Evolutionary conservation across 768 basidiomycete species (phyloP), one percentile per base, ranked within the genome.

Genomic region (Lactarius hengduanensis): DNA sequence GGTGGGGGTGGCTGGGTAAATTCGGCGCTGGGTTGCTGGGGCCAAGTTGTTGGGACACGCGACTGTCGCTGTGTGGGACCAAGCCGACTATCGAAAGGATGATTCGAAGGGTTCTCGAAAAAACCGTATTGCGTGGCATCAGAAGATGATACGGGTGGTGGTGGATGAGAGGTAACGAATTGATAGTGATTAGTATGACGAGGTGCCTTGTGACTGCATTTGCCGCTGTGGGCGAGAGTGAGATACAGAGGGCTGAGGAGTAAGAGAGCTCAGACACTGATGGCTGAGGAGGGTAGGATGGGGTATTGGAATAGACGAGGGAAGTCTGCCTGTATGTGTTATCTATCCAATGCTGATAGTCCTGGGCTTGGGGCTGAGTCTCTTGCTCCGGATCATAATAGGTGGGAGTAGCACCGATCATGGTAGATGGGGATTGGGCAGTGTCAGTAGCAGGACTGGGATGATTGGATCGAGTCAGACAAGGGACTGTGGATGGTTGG

Each of bases 331-430:
- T n/a, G n/a, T 60, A 43, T 11, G 58, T 7, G 30, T 9, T 32
- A 9, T 63, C 30, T 0, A 61, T 10, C 69, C 69, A 71, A 11
- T 47, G 45, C 0, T 68, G 61, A 58, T 68, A 70, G 22, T 69
- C 68, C 36, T 45, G 47, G 2, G 59, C 34, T 18, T 62, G 62
- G 13, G 62, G 62, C 43, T 60, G 67, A 9, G 59, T 2, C 2
- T 68, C 64, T 4, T 63, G 56, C 4, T 71, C 72, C 22, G 62
- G 64, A 40, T 71, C 70, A 59, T 69, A 73, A 53, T 64, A 73
- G 1, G 72, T 56, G 5, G 71, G 66, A 36, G 67, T 61, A 4
- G 70, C 38, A 38, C 71, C 71, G n/a, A 73, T 73, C 72, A 73
- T 73, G 34, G 2, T 62, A 16, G 61, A 22, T 43, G 62, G 57